Conservation (phyloP, 768 basidiomycete species). For the Rhizopogon vinicolor region DNA sequence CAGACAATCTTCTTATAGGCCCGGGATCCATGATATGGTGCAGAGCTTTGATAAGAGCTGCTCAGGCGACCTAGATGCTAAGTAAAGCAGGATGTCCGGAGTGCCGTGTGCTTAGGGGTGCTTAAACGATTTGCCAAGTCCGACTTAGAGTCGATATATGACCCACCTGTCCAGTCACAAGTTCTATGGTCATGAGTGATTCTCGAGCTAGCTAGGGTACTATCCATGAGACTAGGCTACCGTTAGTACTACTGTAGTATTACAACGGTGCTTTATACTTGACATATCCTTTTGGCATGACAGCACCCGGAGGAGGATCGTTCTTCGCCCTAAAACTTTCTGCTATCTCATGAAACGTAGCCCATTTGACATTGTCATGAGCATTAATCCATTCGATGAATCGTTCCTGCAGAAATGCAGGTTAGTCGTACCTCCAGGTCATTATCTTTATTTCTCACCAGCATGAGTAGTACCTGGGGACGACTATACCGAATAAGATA, state of each 20-base stretch:
- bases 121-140: no score
- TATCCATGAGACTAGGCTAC: not conserved
- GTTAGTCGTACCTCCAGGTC: not conserved
- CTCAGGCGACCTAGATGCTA: not conserved
- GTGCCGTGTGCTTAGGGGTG: not conserved
- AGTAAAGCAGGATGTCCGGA: constrained; percentile 1
- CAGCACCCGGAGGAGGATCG: constrained; percentile 42
- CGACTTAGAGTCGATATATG: no score
- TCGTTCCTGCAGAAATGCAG: constrained; percentile 40
- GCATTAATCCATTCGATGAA: constrained; percentile 75
- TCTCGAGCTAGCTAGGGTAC: no score
- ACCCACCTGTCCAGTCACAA: not conserved
- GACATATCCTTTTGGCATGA: constrained; percentile 47
- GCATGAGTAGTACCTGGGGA: constrained; percentile 66
- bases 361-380: constrained; percentile 67
- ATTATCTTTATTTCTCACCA: constrained; percentile 34
- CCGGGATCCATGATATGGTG: not conserved
- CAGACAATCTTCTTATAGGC: not conserved
- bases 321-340: constrained; percentile 54
- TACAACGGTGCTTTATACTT: constrained; percentile 3
- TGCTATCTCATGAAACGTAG: constrained; percentile 65
- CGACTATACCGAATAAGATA: constrained; percentile 28
- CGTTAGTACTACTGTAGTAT: no score
- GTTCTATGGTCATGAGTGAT: not conserved
- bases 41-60: not conserved